Evolutionary conservation across 1,139 yeast genomes (phyloP).

Genomic region (Barnettozyma hawaiiensis): DNA sequence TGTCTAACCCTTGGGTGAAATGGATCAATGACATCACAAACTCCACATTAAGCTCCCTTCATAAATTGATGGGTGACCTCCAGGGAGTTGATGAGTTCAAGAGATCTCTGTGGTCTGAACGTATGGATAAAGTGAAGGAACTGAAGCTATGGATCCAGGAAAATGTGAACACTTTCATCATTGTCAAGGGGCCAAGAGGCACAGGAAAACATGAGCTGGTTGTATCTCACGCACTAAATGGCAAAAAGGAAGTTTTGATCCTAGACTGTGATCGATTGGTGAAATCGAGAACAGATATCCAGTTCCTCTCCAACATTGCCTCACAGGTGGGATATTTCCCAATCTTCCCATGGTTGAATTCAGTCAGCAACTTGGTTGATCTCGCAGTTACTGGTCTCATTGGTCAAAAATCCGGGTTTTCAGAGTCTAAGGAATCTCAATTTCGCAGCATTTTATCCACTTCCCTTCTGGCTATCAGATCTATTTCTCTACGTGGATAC

Average conservation of each 20-base stretch:
- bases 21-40: slow-evolving; percentile 32
- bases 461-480: slow-evolving; percentile 66
- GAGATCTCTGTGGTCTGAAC: slow-evolving; percentile 61
- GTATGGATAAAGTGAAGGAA: slow-evolving; percentile 61
- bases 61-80: slow-evolving; percentile 31
- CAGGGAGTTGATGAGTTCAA: slow-evolving; percentile 16
- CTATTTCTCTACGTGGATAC: slow-evolving; percentile 52
- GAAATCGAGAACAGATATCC: slow-evolving; percentile 69
- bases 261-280: slow-evolving; percentile 75
- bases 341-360: slow-evolving; percentile 87
- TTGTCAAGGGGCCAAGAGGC: slow-evolving; percentile 90
- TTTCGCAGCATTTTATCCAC: slow-evolving; percentile 75
- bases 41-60: slow-evolving; percentile 36
- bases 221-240: slow-evolving; percentile 57
- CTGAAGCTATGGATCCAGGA: slow-evolving; percentile 69
- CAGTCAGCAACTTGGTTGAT: slow-evolving; percentile 73
- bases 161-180: slow-evolving; percentile 77
- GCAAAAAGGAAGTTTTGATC: slow-evolving; percentile 53
- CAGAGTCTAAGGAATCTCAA: slow-evolving; percentile 82
- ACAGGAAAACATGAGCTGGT: slow-evolving; percentile 86
- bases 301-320: slow-evolving; percentile 63
- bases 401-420: slow-evolving; percentile 89
- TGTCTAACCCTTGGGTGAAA: slow-evolving; percentile 29
- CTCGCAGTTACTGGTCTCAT: slow-evolving; percentile 85
- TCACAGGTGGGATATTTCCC: slow-evolving; percentile 86